These are phyloP conservation scores for Penicillium verrucosum DNA, from an alignment of 2,329 filamentous ascomycete genomes.

Conservation along the genomic window DNA sequence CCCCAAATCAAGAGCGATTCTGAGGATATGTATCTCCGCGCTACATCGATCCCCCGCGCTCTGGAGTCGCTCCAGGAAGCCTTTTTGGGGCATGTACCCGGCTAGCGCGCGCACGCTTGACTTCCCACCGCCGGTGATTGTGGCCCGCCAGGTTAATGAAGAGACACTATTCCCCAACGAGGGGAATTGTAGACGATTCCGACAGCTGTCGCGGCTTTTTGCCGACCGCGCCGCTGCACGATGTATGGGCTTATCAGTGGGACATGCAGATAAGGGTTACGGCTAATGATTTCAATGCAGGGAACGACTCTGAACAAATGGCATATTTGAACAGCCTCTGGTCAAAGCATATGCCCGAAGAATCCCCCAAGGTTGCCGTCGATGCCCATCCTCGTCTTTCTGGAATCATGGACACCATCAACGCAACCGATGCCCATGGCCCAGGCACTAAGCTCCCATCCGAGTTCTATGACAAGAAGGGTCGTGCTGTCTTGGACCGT, in stretches of 20 bases:
- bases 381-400: constrained; percentile 79
- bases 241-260: constrained; percentile 46
- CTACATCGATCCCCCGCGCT: constrained; percentile 71
- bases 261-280: not conserved
- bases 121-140: constrained; percentile 63
- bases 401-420: constrained; percentile 92
- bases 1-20: constrained; percentile 55
- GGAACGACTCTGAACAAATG: constrained; percentile 77
- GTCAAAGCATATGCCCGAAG: constrained; percentile 80
- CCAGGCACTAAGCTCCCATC: constrained; percentile 72
- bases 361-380: constrained; percentile 67
- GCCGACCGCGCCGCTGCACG: constrained; percentile 66
- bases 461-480: constrained; percentile 81
- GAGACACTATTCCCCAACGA: constrained; percentile 82
- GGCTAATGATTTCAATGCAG: constrained; percentile 21
- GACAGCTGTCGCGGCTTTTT: constrained; percentile 66
- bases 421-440: constrained; percentile 81
- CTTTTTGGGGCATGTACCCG: constrained; percentile 75
- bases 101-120: constrained; percentile 46
- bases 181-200: constrained; percentile 68
- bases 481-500: constrained; percentile 64
- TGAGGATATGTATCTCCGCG: constrained; percentile 67
- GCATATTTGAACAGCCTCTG: constrained; percentile 73
- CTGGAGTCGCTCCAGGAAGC: constrained; percentile 74
- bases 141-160: constrained; percentile 62